phyloP scores from a whole-genome alignment of 306 rosid genomes.

The Begonia fuchsioides region DNA sequence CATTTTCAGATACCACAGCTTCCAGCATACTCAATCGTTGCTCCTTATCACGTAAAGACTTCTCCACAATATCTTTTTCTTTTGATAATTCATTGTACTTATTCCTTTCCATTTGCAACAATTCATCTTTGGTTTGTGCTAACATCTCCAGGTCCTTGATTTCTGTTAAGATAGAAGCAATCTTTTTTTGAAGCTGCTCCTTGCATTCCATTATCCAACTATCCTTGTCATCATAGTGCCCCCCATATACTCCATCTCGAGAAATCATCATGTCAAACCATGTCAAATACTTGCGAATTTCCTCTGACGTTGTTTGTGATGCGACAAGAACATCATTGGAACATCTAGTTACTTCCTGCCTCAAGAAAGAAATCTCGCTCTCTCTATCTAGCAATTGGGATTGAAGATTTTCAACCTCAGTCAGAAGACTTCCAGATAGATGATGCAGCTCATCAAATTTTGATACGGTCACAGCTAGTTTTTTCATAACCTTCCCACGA shows the following conservation, averaged over 20 bases:
- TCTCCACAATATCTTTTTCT: conserved; percentile 49
- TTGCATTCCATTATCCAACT: conserved; percentile 37
- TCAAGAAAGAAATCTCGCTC: conserved; percentile 79
- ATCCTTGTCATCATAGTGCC: conserved; percentile 31
- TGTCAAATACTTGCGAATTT: conserved; percentile 42
- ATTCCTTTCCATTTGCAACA: conserved; percentile 63
- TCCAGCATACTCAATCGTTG: conserved; percentile 60
- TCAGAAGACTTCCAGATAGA: conserved; percentile 68
- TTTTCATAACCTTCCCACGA: conserved; percentile 69
- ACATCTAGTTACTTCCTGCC: conserved; percentile 96
- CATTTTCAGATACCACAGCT: conserved; percentile 43
- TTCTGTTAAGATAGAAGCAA: conserved; percentile 43
- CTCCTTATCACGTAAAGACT: conserved; percentile 58
- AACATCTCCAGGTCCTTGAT: conserved; percentile 39
- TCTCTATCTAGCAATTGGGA: conserved; percentile 92
- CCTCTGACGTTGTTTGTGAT: conserved; percentile 52
- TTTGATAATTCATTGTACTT: conserved; percentile 48
- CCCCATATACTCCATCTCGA: conserved; percentile 33
- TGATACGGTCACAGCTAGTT: conserved; percentile 63
- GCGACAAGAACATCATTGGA: conserved; percentile 82
- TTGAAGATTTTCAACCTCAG: conserved; percentile 87
- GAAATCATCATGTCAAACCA: conserved; percentile 57
- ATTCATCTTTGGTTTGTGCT: conserved; percentile 47
- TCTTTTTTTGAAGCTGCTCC: conserved; percentile 55
- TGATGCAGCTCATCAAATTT: conserved; percentile 97